phyloP scores from a whole-genome alignment of 1,284 basidiomycete species.

The Cutaneotrichosporon cavernicola region DNA sequence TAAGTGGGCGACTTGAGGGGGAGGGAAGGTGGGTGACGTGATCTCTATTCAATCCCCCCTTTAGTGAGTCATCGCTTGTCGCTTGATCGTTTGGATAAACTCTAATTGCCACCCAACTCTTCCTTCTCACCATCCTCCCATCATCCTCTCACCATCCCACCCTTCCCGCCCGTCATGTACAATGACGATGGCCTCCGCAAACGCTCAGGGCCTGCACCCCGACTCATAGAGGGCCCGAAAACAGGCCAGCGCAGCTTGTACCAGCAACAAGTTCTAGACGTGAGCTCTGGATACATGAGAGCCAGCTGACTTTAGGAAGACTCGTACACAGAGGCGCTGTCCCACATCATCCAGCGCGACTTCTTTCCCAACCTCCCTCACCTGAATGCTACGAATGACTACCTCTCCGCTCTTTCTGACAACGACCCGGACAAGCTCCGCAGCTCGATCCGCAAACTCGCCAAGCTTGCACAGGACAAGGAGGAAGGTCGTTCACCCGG shows the following conservation, averaged over 20 bases:
- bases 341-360: conserved; percentile 90
- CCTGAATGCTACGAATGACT: conserved; percentile 79
- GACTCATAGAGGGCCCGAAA: conserved; percentile 38
- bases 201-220: conserved; percentile 34
- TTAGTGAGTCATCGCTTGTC: neutral
- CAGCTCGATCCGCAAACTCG: conserved; percentile 68
- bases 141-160: neutral
- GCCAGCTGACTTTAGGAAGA: conserved; percentile 62
- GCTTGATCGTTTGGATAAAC: neutral
- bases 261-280: conserved; percentile 47
- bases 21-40: neutral
- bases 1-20: neutral
- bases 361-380: conserved; percentile 92
- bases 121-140: too few species aligned
- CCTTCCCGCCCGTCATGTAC: conserved; percentile 3
- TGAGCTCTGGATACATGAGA: conserved; percentile 24
- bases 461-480: conserved; percentile 58
- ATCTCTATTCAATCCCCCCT: neutral
- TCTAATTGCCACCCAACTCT: conserved; percentile 13
- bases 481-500: conserved; percentile 27
- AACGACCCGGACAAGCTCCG: conserved; percentile 71
- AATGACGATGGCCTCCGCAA: conserved; percentile 33
- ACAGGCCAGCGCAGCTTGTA: conserved; percentile 44
- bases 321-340: conserved; percentile 88
- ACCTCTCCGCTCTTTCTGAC: conserved; percentile 71